These are phyloP conservation scores for Rhinocladiella mackenziei DNA, from an alignment of 2,329 filamentous ascomycete genomes.

Conservation along the genomic window DNA sequence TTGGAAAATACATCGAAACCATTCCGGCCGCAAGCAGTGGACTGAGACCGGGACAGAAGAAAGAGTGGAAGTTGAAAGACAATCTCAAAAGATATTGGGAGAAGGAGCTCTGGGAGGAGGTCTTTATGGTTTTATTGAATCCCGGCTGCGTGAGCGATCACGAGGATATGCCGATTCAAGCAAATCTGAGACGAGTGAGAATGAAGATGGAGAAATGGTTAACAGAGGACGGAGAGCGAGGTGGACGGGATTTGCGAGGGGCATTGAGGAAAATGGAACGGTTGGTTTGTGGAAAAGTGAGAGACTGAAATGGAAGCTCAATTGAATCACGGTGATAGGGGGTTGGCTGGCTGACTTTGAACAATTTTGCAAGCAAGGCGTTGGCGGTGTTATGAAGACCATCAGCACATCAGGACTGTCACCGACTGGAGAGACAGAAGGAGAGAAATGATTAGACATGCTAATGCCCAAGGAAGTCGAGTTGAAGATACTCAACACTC, in stretches of 20 bases:
- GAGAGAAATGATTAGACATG: too few species aligned
- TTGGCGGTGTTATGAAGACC: constrained; percentile 3
- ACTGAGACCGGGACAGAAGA: constrained; percentile 39
- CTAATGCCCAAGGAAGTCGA: too few species aligned
- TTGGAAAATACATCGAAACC: constrained; percentile 92
- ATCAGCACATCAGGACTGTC: too few species aligned
- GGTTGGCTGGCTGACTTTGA: neutral
- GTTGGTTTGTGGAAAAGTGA: constrained; percentile 17
- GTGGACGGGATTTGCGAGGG: constrained; percentile 26
- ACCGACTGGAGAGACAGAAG: too few species aligned
- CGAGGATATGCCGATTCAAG: constrained; percentile 65
- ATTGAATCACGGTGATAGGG: too few species aligned
- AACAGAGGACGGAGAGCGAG: constrained; percentile 28
- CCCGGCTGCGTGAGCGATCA: constrained; percentile 62
- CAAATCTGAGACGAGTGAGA: constrained; percentile 19
- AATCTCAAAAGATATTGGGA: constrained; percentile 94
- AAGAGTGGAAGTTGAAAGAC: constrained; percentile 76
- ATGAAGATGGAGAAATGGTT: constrained; percentile 29
- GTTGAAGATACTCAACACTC: too few species aligned
- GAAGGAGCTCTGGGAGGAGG: constrained; percentile 78
- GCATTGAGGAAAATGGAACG: constrained; percentile 27
- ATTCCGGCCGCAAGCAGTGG: constrained; percentile 31
- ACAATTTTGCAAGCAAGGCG: neutral
- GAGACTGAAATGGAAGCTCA: too few species aligned
- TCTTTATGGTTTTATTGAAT: constrained; percentile 83